Conservation (phyloP, 371 early-diverging fungal genomes). For the Globomyces sp. region DNA sequence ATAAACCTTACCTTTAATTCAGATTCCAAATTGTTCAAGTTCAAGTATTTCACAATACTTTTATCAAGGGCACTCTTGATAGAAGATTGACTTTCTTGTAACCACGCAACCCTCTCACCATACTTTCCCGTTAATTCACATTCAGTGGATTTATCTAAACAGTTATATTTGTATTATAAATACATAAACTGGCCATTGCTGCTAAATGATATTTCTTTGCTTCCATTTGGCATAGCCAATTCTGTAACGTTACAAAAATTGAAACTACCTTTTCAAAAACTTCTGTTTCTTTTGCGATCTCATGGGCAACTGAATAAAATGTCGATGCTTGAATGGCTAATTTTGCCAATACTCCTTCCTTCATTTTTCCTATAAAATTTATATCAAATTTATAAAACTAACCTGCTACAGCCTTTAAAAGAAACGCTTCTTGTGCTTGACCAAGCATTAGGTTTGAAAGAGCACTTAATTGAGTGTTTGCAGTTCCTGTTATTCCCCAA, state of each 20-base stretch:
- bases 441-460: conserved; percentile 76
- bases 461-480: conserved; percentile 48
- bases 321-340: conserved; percentile 71
- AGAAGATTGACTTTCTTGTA: conserved; percentile 59
- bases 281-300: conserved; percentile 44
- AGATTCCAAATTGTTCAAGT: neutral
- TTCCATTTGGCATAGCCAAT: conserved; percentile 66
- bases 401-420: conserved; percentile 68
- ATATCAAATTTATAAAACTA: neutral
- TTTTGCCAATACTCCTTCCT: conserved; percentile 70
- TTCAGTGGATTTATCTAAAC: conserved; percentile 57
- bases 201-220: conserved; percentile 67
- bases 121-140: conserved; percentile 67
- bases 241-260: conserved; percentile 19
- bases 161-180: neutral
- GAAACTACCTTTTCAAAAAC: conserved; percentile 25
- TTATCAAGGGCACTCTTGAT: conserved; percentile 47
- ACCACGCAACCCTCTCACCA: conserved; percentile 80
- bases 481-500: conserved; percentile 45
- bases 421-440: conserved; percentile 88
- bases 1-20: conserved; percentile 27
- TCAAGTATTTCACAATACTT: conserved; percentile 17
- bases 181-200: conserved; percentile 73
- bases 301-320: conserved; percentile 66
- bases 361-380: conserved; percentile 61